A percentile compares a stretch with the other conserved stretches of the same genome.
Conservation (phyloP, 1,284 basidiomycete species). For the Trichosporon sp. region DNA sequence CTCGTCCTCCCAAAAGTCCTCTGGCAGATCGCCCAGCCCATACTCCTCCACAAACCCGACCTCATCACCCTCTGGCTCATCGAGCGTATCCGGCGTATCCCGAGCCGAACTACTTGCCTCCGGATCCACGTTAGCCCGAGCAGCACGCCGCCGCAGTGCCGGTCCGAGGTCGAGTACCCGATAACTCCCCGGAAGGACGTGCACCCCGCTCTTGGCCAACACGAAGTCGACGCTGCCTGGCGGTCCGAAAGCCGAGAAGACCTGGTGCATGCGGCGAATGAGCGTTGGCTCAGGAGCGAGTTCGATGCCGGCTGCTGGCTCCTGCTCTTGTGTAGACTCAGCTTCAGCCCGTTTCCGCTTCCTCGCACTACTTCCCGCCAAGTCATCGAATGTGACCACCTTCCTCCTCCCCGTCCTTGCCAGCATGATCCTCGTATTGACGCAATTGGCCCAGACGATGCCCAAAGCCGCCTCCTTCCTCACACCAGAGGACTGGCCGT, state of each 20-base stretch:
- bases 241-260: constrained; percentile 64
- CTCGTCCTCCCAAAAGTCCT: neutral
- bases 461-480: constrained; percentile 75
- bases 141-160: constrained; percentile 14
- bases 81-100: neutral
- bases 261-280: constrained; percentile 51
- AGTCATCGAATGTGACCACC: constrained; percentile 49
- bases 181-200: constrained; percentile 26
- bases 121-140: neutral
- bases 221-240: constrained; percentile 66
- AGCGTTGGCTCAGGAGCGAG: constrained; percentile 46
- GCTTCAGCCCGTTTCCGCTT: constrained; percentile 1
- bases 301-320: neutral
- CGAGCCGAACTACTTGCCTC: too few relatives aligned
- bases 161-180: constrained; percentile 21
- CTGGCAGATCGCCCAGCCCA: neutral
- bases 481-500: constrained; percentile 55
- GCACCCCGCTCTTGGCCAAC: constrained; percentile 59
- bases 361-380: constrained; percentile 3
- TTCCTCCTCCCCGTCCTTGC: constrained; percentile 65
- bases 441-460: constrained; percentile 82
- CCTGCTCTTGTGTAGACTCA: neutral
- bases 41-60: neutral
- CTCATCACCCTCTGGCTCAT: neutral
- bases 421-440: constrained; percentile 77